These are phyloP conservation scores for Simplicillium aogashimaense DNA, from an alignment of 2,329 filamentous ascomycete species.

Conservation along the genomic window DNA sequence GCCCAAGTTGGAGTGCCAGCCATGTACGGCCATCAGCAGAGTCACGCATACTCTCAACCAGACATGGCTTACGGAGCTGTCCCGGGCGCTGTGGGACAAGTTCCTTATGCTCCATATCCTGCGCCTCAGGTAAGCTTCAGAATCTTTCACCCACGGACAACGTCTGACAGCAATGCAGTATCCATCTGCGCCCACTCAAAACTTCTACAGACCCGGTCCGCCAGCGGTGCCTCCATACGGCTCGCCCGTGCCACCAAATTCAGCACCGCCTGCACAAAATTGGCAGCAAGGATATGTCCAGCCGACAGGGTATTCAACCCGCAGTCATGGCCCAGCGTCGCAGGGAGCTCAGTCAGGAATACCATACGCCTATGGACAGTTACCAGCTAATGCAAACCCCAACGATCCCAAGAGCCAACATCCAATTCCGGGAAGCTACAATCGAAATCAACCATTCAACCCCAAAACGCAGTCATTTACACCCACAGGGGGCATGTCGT, in stretches of 20 bases:
- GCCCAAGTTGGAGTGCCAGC: neutral
- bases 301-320: constrained; percentile 1
- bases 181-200: constrained; percentile 18
- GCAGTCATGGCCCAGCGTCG: constrained; percentile 10
- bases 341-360: constrained; percentile 18
- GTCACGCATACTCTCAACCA: constrained; percentile 33
- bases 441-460: constrained; percentile 74
- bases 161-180: constrained; percentile 14
- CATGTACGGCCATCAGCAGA: constrained; percentile 35
- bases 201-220: constrained; percentile 19
- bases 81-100: constrained; percentile 29
- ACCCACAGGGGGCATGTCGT: constrained; percentile 45
- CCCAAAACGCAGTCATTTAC: constrained; percentile 91
- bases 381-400: constrained; percentile 60
- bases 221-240: constrained; percentile 27
- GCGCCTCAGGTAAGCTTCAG: constrained; percentile 33
- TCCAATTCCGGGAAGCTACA: constrained; percentile 75
- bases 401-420: constrained; percentile 68
- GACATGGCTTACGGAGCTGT: constrained; percentile 32
- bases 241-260: constrained; percentile 18
- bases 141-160: neutral
- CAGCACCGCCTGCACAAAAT: constrained; percentile 14
- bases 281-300: constrained; percentile 28
- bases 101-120: constrained; percentile 27
- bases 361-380: constrained; percentile 70